Base-by-base conservation (phyloP, 2,329 filamentous ascomycete genomes). In the Bipolaris oryzae region DNA sequence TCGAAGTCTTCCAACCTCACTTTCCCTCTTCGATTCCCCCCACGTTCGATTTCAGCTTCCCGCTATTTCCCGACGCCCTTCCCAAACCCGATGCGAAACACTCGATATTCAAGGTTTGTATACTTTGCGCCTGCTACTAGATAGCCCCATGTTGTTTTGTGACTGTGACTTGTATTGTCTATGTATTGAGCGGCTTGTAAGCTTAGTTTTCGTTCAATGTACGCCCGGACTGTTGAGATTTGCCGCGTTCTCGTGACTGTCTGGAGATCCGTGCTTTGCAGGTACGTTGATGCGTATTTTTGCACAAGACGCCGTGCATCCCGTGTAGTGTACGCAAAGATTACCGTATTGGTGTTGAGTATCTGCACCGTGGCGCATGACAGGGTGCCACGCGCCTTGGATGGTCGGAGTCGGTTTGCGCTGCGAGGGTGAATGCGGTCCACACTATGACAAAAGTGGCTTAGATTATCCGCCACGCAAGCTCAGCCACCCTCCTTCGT, bases 1-100 rank as follows among this genome's bases (percentile, higher is more conserved):
- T 66, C 68, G 68, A 72, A 68, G 59, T 53, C 59, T 63, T 62
- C 51, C 55, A 61, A 60, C 58, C 59, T 53, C 57, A 47, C 57
- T 45, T 55, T 57, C 56, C 45, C 56, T 57, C 55, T 49, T 56
- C 46, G 55, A 57, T 45, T 16, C 35, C 50, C 51, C 38, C 38
- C 51, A n/a, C 51, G 39, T 53, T 38, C 55, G 58, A 55, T 50
- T 18, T 53, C 58, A 55, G 49, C 47, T 46, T 45, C 37, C 51
- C 52, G 56, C 43, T 57, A 46, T 43, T 45, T 33, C 38, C 46
- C 56, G 52, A 58, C 48, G 50, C 50, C 57, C 21, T 39, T 25
- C 44, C 48, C 53, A 34, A 28, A 23, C 49, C 57, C 57, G 57
- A 59, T 59, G 57, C 57, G 57, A 60, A 50, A 50, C 3, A 41